Evolutionary conservation across 176 grass and related monocot species (phyloP).

Genomic region (Bonia amplexicaulis): DNA sequence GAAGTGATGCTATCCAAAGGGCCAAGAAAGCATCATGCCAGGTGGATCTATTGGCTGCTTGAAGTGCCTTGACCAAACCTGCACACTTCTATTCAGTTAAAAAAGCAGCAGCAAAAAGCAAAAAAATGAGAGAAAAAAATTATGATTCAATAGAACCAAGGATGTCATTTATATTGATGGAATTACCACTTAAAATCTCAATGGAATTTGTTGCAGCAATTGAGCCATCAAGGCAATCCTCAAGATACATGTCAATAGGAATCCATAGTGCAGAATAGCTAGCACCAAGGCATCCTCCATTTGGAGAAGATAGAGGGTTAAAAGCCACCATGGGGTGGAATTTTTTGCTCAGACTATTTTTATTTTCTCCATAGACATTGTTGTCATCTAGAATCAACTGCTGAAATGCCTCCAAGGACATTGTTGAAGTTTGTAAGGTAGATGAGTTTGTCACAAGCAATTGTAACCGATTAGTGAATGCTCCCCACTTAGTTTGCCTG

Average conservation of each 20-base stretch:
- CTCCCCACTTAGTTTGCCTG: conserved; percentile 68
- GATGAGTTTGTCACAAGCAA: conserved; percentile 72
- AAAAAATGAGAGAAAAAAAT: background rate
- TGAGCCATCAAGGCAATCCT: conserved; percentile 88
- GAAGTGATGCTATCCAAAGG: conserved; percentile 92
- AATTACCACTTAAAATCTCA: conserved; percentile 86
- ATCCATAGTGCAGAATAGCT: conserved; percentile 76
- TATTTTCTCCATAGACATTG: conserved; percentile 40
- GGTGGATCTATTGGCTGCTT: conserved; percentile 72
- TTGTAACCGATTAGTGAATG: conserved; percentile 55
- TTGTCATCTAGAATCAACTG: conserved; percentile 42
- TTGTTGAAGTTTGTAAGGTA: conserved; percentile 50
- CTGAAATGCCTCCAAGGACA: conserved; percentile 57
- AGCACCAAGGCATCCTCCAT: conserved; percentile 48
- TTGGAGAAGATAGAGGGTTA: conserved; percentile 45
- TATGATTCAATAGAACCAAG: background rate
- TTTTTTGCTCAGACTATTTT: conserved; percentile 42
- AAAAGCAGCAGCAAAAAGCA: background rate
- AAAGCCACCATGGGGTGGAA: conserved; percentile 40
- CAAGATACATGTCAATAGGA: conserved; percentile 93
- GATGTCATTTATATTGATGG: conserved; percentile 15
- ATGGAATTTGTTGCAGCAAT: conserved; percentile 88
- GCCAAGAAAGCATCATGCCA: conserved; percentile 96
- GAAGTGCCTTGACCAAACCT: conserved; percentile 95
- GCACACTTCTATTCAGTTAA: conserved; percentile 19